These are phyloP conservation scores for Aspergillus felis DNA, from an alignment of 2,329 filamentous ascomycete species.

Conservation along the genomic window DNA sequence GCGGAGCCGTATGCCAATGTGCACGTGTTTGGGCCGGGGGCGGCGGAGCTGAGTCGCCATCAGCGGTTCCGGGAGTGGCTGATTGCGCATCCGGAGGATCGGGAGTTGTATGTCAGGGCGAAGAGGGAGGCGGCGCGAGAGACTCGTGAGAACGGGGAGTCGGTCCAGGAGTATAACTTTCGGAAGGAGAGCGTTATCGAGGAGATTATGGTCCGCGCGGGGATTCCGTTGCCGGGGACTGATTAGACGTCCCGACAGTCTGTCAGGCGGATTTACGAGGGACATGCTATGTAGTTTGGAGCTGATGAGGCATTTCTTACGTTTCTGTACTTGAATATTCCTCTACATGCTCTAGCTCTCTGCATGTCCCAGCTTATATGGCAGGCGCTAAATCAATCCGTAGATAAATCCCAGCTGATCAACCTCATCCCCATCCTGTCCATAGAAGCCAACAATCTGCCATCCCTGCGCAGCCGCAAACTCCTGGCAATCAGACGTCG, in stretches of 20 bases:
- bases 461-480: constrained; percentile 48
- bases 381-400: background rate
- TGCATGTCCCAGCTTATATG: background rate
- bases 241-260: background rate
- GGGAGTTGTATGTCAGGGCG: constrained; percentile 36
- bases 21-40: constrained; percentile 47
- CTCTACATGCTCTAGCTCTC: too few relatives aligned
- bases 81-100: constrained; percentile 34
- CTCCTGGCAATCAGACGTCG: constrained; percentile 47
- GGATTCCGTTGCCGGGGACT: background rate
- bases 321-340: too few relatives aligned
- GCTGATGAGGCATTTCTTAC: too few relatives aligned
- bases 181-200: constrained; percentile 42
- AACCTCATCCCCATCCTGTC: constrained; percentile 52
- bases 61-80: constrained; percentile 47
- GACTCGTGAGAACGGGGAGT: constrained; percentile 29
- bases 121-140: constrained; percentile 37
- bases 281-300: background rate
- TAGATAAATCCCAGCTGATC: constrained; percentile 48
- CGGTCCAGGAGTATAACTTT: constrained; percentile 37
- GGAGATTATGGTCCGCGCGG: constrained; percentile 35
- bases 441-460: constrained; percentile 53
- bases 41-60: constrained; percentile 43
- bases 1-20: constrained; percentile 42
- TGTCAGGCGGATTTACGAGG: background rate